A percentile compares a stretch with the other conserved stretches of the same genome.
These are phyloP conservation scores for Xylaria curta DNA, from an alignment of 495 filamentous ascomycete species.

Conservation along the genomic window DNA sequence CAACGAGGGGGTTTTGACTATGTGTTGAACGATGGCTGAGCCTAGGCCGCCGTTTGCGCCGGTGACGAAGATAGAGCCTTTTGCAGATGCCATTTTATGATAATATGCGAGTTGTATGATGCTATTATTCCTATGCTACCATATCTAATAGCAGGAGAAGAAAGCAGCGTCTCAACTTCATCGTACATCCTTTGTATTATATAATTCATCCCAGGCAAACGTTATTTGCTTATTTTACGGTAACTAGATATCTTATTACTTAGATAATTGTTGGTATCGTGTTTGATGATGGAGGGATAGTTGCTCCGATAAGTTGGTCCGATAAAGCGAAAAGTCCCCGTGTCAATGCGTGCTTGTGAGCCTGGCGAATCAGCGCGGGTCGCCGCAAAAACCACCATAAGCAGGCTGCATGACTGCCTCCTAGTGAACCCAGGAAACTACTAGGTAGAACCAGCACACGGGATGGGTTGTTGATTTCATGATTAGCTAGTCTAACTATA, in stretches of 20 bases:
- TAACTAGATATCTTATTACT: background rate
- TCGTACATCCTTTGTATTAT: background rate
- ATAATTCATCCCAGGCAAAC: background rate
- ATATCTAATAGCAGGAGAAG: background rate
- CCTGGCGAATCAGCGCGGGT: background rate
- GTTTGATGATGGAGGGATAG: slow-evolving; percentile 9
- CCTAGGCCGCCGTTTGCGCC: slow-evolving; percentile 58
- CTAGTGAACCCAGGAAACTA: background rate
- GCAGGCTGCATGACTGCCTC: slow-evolving; percentile 5
- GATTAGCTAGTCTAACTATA: background rate
- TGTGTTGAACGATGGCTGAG: slow-evolving; percentile 56
- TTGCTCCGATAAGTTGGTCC: slow-evolving; percentile 7
- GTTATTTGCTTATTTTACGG: background rate
- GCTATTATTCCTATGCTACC: background rate
- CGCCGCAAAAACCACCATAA: slow-evolving; percentile 7
- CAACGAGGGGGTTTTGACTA: slow-evolving; percentile 43
- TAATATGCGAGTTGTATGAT: background rate
- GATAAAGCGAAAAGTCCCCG: background rate
- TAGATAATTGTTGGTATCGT: background rate
- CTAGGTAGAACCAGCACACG: background rate
- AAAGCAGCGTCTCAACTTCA: background rate
- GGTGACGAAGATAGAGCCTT: slow-evolving; percentile 60
- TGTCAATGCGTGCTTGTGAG: background rate
- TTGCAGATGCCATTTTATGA: slow-evolving; percentile 32
- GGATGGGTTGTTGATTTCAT: background rate